Evolutionary conservation across 2,329 filamentous ascomycete species (phyloP).

Genomic region (Sporothrix dimorphospora): DNA sequence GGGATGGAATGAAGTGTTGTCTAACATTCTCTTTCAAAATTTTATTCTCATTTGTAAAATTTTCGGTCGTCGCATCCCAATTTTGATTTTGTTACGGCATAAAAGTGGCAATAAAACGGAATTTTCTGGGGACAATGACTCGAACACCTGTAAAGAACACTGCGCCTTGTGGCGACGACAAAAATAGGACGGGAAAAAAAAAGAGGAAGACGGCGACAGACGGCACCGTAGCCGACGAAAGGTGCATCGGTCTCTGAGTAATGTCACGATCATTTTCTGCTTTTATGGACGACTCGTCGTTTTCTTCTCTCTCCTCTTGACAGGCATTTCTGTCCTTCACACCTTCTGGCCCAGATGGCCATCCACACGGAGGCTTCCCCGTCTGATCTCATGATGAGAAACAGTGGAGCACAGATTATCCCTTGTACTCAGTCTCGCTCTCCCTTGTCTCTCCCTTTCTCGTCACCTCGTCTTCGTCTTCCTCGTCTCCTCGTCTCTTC

Average conservation of each 20-base stretch:
- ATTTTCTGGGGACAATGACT: conserved; percentile 12
- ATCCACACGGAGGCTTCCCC: conserved; percentile 25
- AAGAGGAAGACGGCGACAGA: background rate
- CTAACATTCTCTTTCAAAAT: background rate
- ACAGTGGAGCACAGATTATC: background rate
- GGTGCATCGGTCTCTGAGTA: background rate
- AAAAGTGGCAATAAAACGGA: conserved; percentile 15
- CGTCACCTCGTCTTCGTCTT: background rate
- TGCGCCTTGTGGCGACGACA: conserved; percentile 20
- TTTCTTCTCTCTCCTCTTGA: background rate
- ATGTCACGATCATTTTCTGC: background rate
- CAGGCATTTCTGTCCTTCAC: conserved; percentile 3
- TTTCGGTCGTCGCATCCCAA: conserved; percentile 11
- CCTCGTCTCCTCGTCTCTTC: background rate
- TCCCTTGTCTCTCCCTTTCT: background rate
- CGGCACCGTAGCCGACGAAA: conserved; percentile 3
- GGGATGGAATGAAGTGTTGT: background rate
- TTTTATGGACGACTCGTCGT: background rate
- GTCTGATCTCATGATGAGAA: conserved; percentile 26
- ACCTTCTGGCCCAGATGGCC: background rate
- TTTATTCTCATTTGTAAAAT: background rate
- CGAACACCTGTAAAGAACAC: background rate
- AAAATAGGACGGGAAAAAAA: background rate
- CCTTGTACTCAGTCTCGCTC: background rate
- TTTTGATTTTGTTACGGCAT: conserved; percentile 18